Percentiles rank a stretch among this genome's conserved stretches.
Conservation (phyloP, 2,329 filamentous ascomycete genomes). For the Cladosporium cucumerinum region DNA sequence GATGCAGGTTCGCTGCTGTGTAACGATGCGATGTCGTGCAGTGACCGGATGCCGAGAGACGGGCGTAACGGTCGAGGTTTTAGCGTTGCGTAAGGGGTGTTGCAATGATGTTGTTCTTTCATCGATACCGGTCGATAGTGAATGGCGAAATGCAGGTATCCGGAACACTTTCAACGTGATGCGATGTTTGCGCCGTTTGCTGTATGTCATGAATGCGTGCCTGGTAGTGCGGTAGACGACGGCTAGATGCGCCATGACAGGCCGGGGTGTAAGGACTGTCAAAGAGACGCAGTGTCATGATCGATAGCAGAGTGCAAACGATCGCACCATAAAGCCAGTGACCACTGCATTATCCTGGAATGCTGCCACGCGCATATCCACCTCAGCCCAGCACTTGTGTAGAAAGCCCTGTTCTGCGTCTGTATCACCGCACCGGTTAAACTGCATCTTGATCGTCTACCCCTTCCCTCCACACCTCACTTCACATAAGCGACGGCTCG, state of each 20-base stretch:
- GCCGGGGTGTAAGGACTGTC: background rate
- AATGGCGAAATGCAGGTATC: slow-evolving; percentile 8
- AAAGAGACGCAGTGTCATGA: slow-evolving; percentile 5
- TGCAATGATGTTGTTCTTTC: background rate
- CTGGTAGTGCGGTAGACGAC: background rate
- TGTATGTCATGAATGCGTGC: background rate
- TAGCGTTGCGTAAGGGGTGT: slow-evolving; percentile 2
- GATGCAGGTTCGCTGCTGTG: slow-evolving; percentile 8
- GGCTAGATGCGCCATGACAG: slow-evolving; percentile 12
- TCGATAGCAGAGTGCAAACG: background rate
- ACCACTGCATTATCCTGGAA: slow-evolving; percentile 17
- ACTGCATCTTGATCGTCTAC: slow-evolving; percentile 2
- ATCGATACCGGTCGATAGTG: background rate
- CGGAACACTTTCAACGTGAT: background rate
- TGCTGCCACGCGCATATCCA: slow-evolving; percentile 11
- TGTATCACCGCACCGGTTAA: slow-evolving; percentile 12
- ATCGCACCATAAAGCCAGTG: slow-evolving; percentile 14
- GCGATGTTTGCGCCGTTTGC: slow-evolving; percentile 11
- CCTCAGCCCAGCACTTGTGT: slow-evolving; percentile 1
- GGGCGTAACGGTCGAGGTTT: slow-evolving; percentile 7
- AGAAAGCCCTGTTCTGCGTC: background rate
- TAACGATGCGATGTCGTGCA: slow-evolving; percentile 14
- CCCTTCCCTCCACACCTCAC: slow-evolving; percentile 3
- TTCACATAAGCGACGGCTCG: slow-evolving; percentile 11
- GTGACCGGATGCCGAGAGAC: slow-evolving; percentile 1